Conservation (phyloP, 768 basidiomycete genomes). For the Trametes sanguinea region DNA sequence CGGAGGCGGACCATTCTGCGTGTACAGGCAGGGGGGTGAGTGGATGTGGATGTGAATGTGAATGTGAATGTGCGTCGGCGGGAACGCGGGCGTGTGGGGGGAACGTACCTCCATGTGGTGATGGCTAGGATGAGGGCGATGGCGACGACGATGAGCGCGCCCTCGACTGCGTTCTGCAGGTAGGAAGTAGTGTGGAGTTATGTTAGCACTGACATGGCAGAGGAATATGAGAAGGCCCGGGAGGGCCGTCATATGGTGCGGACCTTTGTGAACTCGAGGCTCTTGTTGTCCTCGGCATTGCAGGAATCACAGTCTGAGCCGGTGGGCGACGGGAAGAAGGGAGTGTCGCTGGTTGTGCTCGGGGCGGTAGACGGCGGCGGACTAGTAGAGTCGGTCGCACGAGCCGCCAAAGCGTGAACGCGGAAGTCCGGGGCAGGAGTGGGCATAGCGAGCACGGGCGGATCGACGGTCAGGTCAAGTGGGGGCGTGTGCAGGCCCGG, state of each 20-base stretch:
- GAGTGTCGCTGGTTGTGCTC: slow-evolving; percentile 6
- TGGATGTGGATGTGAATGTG: too few species aligned
- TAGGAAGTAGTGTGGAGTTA: neutral
- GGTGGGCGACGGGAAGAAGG: slow-evolving; percentile 16
- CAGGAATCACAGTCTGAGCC: neutral
- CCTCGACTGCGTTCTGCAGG: slow-evolving; percentile 16
- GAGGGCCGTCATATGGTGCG: neutral
- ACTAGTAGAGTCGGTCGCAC: neutral
- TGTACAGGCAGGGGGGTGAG: neutral
- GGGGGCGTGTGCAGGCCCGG: neutral
- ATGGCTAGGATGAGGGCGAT: slow-evolving; percentile 1
- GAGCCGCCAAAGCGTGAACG: too few species aligned
- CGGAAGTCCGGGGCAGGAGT: neutral
- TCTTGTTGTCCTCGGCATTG: neutral
- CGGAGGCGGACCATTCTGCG: slow-evolving; percentile 8
- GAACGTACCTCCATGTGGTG: slow-evolving; percentile 15
- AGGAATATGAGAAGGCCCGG: neutral
- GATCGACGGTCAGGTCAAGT: neutral
- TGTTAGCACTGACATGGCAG: neutral
- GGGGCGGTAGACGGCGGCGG: neutral
- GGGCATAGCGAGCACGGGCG: neutral
- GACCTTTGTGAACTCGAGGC: slow-evolving; percentile 13
- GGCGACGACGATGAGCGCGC: slow-evolving; percentile 17
- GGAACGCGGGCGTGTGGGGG: neutral
- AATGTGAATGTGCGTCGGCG: too few species aligned